phyloP scores from a whole-genome alignment of 768 basidiomycete species.

The Termitomyces titanicus region DNA sequence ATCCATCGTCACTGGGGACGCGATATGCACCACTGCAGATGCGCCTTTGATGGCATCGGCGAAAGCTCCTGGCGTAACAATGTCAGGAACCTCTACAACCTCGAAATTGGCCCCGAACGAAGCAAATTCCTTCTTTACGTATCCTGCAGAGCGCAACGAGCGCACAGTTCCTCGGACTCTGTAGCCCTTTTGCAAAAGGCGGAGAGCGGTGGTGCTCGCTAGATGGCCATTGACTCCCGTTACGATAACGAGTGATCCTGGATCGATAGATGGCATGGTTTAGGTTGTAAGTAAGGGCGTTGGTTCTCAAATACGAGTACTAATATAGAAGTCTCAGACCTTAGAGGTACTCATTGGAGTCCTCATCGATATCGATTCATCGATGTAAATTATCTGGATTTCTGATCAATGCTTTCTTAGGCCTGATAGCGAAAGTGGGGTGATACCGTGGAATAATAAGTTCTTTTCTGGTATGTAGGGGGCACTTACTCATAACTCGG shows the following conservation, averaged over 20 bases:
- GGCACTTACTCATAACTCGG: no score
- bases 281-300: no score
- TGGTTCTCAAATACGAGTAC: no score
- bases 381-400: no score
- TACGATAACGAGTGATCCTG: slow-evolving; percentile 10
- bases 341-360: no score
- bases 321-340: no score
- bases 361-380: no score
- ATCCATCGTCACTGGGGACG: slow-evolving; percentile 9
- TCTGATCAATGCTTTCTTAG: no score
- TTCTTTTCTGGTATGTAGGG: no score
- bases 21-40: slow-evolving; percentile 7
- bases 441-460: no score
- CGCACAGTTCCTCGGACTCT: slow-evolving; percentile 9
- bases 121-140: slow-evolving; percentile 7
- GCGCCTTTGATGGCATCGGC: slow-evolving; percentile 1
- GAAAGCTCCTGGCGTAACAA: slow-evolving; percentile 1
- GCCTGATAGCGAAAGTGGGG: no score
- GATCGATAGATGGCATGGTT: slow-evolving; percentile 3
- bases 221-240: slow-evolving; percentile 11
- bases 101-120: slow-evolving; percentile 2
- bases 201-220: slow-evolving; percentile 7
- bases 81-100: slow-evolving; percentile 6
- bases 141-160: neutral
- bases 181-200: slow-evolving; percentile 10